Evolutionary conservation across 164 flowering plant species (phyloP), one percentile per base, ranked within the genome.

Genomic region (Aristolochia fimbriata): DNA sequence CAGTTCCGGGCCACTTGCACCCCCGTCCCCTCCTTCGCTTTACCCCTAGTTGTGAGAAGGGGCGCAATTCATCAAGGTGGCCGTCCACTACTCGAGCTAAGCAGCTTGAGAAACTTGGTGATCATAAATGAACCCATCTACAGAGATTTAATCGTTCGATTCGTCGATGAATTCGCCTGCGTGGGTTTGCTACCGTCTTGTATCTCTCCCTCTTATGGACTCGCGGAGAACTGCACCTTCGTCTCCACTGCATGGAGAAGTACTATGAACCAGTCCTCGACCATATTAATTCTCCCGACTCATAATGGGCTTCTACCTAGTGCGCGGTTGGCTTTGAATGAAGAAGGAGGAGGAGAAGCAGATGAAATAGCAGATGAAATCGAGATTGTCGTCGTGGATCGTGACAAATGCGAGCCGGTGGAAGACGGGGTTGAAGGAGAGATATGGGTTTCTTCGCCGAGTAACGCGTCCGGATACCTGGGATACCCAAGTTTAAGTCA

Each of bases 161-260:
- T 84, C 52, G 66, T 84, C 1, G 14, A 55, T 23, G 68, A 68
- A 8, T 84, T 84, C 47, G 43, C 47, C 24, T 62, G 65, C 1
- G 69, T 75, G 19, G 85, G 84, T 25, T 61, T 81, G 47, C 69
- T 68, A 49, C 76, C 83, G 2, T 63, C 73, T 0, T 67, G 74
- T 17, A 71, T 87, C 21, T 73, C 85, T 24, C 88, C 90, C 19
- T 83, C 94, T 31, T 87, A 87, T 50, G 90, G 90, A 48, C 65
- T 84, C 48, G 94, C 94, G 5, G 90, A 87, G 74, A 87, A 83
- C 57, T 78, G 94, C 69, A 87, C 88, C 4, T 87, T 83, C 68
- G 90, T 87, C 60, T 87, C 84, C 0, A 87, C 94, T 0, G 71
- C 94, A 6, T 87, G 90, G 86, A 79, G 84, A 66, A 66, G 57